These are phyloP conservation scores for Chaetomium fimeti DNA, from an alignment of 495 filamentous ascomycete genomes.

Conservation along the genomic window DNA sequence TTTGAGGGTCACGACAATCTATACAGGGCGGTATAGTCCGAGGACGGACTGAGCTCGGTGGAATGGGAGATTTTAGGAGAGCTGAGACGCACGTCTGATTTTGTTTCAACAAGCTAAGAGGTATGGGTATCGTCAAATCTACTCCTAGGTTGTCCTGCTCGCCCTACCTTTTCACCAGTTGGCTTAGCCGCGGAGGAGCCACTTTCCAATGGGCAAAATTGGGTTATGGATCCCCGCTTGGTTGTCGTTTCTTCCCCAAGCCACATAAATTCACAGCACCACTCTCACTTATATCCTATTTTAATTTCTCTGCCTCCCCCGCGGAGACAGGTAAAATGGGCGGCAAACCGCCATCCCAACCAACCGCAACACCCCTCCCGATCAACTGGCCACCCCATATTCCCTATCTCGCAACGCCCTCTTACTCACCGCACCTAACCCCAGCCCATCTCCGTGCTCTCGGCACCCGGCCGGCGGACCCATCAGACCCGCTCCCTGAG, in stretches of 20 bases:
- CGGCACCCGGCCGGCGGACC: slow-evolving; percentile 34
- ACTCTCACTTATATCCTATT: neutral
- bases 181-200: too few species aligned
- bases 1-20: neutral
- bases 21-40: neutral
- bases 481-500: slow-evolving; percentile 26
- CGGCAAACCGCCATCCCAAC: slow-evolving; percentile 7
- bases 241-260: neutral
- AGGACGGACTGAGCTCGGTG: too few species aligned
- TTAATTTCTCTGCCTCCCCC: too few species aligned
- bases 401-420: slow-evolving; percentile 52
- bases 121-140: too few species aligned
- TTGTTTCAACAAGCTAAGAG: too few species aligned
- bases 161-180: too few species aligned
- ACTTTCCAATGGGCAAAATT: too few species aligned
- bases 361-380: slow-evolving; percentile 32
- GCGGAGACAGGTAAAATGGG: neutral
- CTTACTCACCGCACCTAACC: slow-evolving; percentile 49
- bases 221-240: too few species aligned
- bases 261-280: neutral
- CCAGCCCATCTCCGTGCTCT: slow-evolving; percentile 40
- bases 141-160: too few species aligned
- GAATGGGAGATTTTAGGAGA: too few species aligned
- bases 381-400: slow-evolving; percentile 59
- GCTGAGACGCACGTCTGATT: too few species aligned